Evolutionary conservation across 2,329 filamentous ascomycete genomes (phyloP), one percentile per base, ranked within the genome.

Genomic region (Ilyonectria destructans): DNA sequence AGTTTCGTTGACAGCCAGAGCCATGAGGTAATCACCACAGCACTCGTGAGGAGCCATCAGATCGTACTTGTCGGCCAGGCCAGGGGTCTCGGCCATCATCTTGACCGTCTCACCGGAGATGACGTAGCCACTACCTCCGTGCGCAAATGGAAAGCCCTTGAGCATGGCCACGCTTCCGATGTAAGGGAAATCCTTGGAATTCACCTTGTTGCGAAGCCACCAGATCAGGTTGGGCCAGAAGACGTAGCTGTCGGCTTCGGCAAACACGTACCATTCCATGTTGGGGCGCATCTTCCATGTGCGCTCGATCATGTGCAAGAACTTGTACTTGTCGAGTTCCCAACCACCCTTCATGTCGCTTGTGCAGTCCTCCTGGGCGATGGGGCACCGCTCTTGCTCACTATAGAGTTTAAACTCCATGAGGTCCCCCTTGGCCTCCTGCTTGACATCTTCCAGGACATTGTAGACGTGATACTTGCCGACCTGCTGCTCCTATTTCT

Each of bases 291-390:
- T 82, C 51, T 82, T 80, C 83, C 87, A 90, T 1, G 87, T 84
- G 65, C 87, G 84, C 73, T 88, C 82, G 49, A 89, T 81, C 81
- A 90, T 89, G 70, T 88, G 87, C 55, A 90, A 78, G 74, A 88
- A 89, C 78, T 90, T 90, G 80, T 88, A 90, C 80, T 89, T 89
- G 77, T 90, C 88, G 69, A 90, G 78, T 58, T 82, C 82, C 87
- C 88, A 90, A 12, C 81, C 82, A 48, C 77, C 81, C 62, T 72
- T 68, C 70, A 79, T 75, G 7, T 73, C 74, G 9, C 64, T 62
- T 0, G 75, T 80, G 67, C 86, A 85, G 49, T 85, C 82, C 72
- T 84, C 83, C 43, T 85, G 83, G 3, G 83, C 81, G 33, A 84
- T 80, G 45, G 84, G 82, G 58, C 86, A 88, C 61, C 83, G 78